Base-by-base conservation (phyloP, 306 rosid species). In the Castanea crenata region DNA sequence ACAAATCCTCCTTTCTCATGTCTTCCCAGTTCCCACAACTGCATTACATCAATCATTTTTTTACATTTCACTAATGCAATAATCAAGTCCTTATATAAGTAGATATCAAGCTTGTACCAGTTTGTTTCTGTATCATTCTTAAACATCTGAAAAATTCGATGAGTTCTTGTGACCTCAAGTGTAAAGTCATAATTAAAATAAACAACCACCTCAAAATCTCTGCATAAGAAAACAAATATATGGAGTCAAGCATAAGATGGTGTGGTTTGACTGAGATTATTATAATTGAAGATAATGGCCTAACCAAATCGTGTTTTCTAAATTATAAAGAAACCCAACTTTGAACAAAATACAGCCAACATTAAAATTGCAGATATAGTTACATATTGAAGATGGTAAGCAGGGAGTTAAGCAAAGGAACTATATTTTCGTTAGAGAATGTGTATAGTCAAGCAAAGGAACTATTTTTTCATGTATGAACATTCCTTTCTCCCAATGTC, bases 1-100 rank as follows among this genome's bases (percentile, higher is more conserved):
- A 89, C 25, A 89, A 59, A 52, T 87, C 76, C 77, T 89, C 98
- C 81, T 86, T 85, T 82, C 79, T 91, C 96, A 93, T 84, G 80
- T 77, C 79, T 78, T 93, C 96, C 96, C 99, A 95, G 78, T 78
- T 93, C 96, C 96, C 99, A 95, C 81, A 91, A 73, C 34, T 84
- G 57, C 91, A 87, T 89, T n/a, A 82, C 94, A 5, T 89, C 89
- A 29, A 91, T 90, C 99, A 95, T 95, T 77, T 88, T 86, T 67
- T 92, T 88, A 41, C 86, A 76, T 82, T 86, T 89, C 57, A 97
- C 97, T 19, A 94, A 79, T 6, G 97, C 80, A 80, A 94, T 82
- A 75, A 92, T 91, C 52, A 94, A 82, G 88, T 92, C 99, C 83
- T 94, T 94, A 18, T 94, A 94, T 19, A 94, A 38, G 76, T 2